phyloP scores from a whole-genome alignment of 179 eudicot genomes.

The Beta lomatogona region DNA sequence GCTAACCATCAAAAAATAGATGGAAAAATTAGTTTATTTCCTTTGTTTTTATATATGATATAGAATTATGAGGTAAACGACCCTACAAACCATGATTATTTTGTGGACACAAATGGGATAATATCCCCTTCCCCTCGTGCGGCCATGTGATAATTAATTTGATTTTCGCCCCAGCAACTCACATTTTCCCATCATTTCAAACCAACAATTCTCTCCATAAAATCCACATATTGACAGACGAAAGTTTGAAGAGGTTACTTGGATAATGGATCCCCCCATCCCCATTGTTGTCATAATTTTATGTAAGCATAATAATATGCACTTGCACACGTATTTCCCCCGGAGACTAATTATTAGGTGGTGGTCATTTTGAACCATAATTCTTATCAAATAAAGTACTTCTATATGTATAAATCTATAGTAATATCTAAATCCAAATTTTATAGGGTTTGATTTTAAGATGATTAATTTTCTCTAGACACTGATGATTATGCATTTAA shows the following conservation, averaged over 20 bases:
- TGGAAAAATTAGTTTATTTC: too few species aligned
- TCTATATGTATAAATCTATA: too few species aligned
- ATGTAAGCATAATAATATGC: background rate
- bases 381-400: background rate
- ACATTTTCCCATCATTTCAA: slow-evolving; percentile 28
- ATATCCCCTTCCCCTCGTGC: slow-evolving; percentile 38
- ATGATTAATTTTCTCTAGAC: too few species aligned
- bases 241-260: slow-evolving; percentile 13
- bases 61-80: background rate
- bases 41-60: too few species aligned
- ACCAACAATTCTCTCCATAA: background rate
- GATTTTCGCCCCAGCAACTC: background rate
- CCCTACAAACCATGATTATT: slow-evolving; percentile 29
- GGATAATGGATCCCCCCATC: background rate
- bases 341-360: background rate
- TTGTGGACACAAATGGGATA: slow-evolving; percentile 16
- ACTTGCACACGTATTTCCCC: slow-evolving; percentile 12
- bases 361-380: background rate
- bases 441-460: too few species aligned
- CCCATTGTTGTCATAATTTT: background rate
- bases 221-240: slow-evolving; percentile 16
- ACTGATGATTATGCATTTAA: too few species aligned
- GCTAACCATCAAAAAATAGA: too few species aligned
- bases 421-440: too few species aligned
- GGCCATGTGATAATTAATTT: slow-evolving; percentile 40